Percentiles rank a stretch among this genome's conserved stretches.
Conservation (phyloP, 495 filamentous ascomycete genomes). For the Penicillium ucsense region DNA sequence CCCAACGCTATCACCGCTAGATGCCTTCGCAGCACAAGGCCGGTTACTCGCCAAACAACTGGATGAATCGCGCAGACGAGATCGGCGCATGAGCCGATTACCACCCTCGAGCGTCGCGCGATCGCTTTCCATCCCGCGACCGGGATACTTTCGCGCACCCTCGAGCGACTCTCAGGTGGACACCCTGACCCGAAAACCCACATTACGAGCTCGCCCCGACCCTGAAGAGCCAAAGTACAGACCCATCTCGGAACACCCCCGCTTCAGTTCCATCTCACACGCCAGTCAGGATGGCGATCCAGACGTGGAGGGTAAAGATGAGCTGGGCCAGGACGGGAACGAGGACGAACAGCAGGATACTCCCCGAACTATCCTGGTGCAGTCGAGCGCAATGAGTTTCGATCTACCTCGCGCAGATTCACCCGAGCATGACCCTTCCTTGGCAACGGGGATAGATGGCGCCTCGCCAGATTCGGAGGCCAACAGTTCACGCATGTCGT, state of each 20-base stretch:
- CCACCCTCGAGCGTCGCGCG: conserved; percentile 74
- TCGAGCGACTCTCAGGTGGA: conserved; percentile 25
- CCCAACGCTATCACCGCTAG: conserved; percentile 84
- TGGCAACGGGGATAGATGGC: conserved; percentile 8
- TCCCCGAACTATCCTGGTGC: conserved; percentile 16
- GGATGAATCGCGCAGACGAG: conserved; percentile 57
- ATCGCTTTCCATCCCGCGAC: conserved; percentile 57
- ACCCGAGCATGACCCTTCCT: conserved; percentile 31
- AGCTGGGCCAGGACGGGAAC: conserved; percentile 30
- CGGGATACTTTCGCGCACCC: conserved; percentile 62
- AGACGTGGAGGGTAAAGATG: conserved; percentile 16
- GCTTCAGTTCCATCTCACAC: conserved; percentile 53
- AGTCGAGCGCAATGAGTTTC: conserved; percentile 26
- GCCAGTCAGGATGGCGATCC: conserved; percentile 37
- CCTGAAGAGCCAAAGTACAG: conserved; percentile 52
- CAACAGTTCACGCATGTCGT: conserved; percentile 26
- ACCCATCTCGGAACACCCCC: conserved; percentile 64
- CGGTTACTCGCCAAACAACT: conserved; percentile 79
- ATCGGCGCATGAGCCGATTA: conserved; percentile 72
- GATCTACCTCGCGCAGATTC: conserved; percentile 37
- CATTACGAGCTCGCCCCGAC: conserved; percentile 40
- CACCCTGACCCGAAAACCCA: conserved; percentile 25
- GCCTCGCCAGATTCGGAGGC: conserved; percentile 12
- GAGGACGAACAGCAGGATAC: conserved; percentile 22
- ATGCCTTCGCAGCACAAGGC: conserved; percentile 86